These are phyloP conservation scores for Claviceps digitariae DNA, from an alignment of 2,329 filamentous ascomycete genomes.

Conservation along the genomic window DNA sequence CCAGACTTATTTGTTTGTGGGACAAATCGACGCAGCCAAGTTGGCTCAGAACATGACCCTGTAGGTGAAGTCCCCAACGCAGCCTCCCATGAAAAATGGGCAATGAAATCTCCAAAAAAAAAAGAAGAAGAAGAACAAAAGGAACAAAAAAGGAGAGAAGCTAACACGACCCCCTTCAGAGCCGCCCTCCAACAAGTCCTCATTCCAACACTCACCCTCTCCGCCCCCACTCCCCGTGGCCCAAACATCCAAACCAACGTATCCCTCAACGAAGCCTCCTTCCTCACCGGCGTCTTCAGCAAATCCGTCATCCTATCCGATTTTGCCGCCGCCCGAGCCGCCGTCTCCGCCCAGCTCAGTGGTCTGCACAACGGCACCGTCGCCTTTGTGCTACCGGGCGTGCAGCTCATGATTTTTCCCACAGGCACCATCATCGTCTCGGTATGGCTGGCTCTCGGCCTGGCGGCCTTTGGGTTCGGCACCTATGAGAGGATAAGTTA, in stretches of 20 bases:
- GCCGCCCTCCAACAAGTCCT: conserved; percentile 47
- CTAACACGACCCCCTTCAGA: conserved; percentile 21
- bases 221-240: conserved; percentile 39
- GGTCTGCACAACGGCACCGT: conserved; percentile 36
- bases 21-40: conserved; percentile 46
- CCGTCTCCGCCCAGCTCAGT: conserved; percentile 32
- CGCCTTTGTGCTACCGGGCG: conserved; percentile 57
- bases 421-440: conserved; percentile 54
- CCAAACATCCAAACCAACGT: conserved; percentile 47
- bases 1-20: conserved; percentile 55
- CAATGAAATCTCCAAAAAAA: too few species aligned
- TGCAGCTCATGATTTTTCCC: conserved; percentile 55
- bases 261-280: conserved; percentile 56
- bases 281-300: conserved; percentile 58
- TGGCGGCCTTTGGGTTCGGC: conserved; percentile 46
- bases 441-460: conserved; percentile 45
- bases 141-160: background rate
- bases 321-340: conserved; percentile 32
- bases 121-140: background rate
- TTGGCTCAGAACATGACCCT: conserved; percentile 43
- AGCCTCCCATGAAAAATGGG: background rate
- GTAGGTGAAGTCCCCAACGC: conserved; percentile 30
- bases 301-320: conserved; percentile 39
- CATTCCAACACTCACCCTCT: conserved; percentile 54
- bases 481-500: conserved; percentile 54